A percentile compares a stretch with the other conserved stretches of the same genome.
Conservation (phyloP, 805 yeast genomes). For the Suhomyces kilbournensis region DNA sequence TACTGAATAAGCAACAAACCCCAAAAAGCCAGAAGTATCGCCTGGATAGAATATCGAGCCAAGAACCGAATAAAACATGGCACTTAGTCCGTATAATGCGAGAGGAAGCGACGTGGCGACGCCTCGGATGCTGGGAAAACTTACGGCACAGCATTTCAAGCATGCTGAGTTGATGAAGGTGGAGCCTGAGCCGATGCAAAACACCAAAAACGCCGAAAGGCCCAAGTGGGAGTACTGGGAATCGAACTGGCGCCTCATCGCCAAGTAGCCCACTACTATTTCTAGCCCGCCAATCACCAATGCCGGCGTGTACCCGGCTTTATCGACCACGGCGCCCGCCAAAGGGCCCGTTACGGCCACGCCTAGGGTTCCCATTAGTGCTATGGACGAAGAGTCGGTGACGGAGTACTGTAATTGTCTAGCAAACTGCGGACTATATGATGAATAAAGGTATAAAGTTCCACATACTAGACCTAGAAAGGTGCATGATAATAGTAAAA, state of each 20-base stretch:
- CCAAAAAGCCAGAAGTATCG: constrained; percentile 53
- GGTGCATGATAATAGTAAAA: constrained; percentile 24
- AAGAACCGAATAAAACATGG: constrained; percentile 59
- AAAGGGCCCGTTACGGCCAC: constrained; percentile 63
- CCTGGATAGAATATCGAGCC: constrained; percentile 55
- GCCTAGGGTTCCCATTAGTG: constrained; percentile 67
- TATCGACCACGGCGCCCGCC: constrained; percentile 64
- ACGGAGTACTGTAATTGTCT: constrained; percentile 54
- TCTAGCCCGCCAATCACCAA: constrained; percentile 48
- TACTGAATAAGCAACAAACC: constrained; percentile 43
- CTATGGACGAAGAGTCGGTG: constrained; percentile 60
- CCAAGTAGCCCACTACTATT: constrained; percentile 54
- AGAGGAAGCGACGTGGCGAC: constrained; percentile 74
- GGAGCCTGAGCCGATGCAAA: constrained; percentile 65
- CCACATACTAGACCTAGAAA: constrained; percentile 60
- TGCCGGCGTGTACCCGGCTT: constrained; percentile 54
- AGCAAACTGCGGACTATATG: constrained; percentile 77
- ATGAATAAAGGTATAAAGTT: constrained; percentile 70
- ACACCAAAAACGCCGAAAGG: constrained; percentile 45
- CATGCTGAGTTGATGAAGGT: constrained; percentile 62
- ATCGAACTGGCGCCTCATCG: constrained; percentile 51
- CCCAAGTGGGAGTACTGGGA: constrained; percentile 34
- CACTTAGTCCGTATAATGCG: constrained; percentile 73
- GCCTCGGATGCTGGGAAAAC: constrained; percentile 66
- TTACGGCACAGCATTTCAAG: constrained; percentile 70